phyloP scores from a whole-genome alignment of 2,329 filamentous ascomycete genomes.

The Lasiodiplodia gonubiensis region DNA sequence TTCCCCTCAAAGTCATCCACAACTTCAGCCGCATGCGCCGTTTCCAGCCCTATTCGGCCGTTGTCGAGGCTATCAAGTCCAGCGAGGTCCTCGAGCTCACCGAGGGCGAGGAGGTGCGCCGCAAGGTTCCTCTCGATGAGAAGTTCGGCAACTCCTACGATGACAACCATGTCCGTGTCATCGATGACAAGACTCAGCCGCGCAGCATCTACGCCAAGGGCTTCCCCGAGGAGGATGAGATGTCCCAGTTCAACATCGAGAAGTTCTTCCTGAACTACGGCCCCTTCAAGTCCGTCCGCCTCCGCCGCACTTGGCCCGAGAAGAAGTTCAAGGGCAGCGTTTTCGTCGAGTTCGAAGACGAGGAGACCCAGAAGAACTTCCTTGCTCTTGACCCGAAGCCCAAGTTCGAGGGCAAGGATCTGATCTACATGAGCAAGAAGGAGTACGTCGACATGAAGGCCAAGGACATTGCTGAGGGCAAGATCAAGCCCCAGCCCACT shows the following conservation, averaged over 20 bases:
- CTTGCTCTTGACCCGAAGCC: constrained; percentile 79
- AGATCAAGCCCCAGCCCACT: constrained; percentile 40
- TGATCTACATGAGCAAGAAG: constrained; percentile 85
- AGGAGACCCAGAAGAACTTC: constrained; percentile 81
- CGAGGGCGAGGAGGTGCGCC: constrained; percentile 65
- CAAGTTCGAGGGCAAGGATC: constrained; percentile 78
- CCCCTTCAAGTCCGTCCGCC: constrained; percentile 79
- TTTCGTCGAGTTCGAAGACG: constrained; percentile 87
- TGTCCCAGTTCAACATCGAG: constrained; percentile 92
- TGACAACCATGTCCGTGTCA: constrained; percentile 60
- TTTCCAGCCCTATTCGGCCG: constrained; percentile 84
- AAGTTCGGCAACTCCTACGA: constrained; percentile 54
- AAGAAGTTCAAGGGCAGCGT: constrained; percentile 93
- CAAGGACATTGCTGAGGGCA: constrained; percentile 51
- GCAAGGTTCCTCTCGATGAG: constrained; percentile 68
- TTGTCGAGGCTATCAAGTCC: constrained; percentile 81
- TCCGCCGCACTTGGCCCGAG: constrained; percentile 73
- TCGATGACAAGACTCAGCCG: constrained; percentile 70
- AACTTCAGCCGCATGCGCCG: constrained; percentile 95
- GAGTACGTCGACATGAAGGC: constrained; percentile 70
- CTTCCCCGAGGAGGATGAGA: constrained; percentile 82
- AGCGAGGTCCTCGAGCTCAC: constrained; percentile 75
- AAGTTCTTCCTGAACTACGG: constrained; percentile 86
- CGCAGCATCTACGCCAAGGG: constrained; percentile 91
- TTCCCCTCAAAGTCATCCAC: constrained; percentile 77